Percentiles rank a stretch among this genome's conserved stretches.
These are phyloP conservation scores for Gaertneriomyces sp. DNA, from an alignment of 192 early-diverging fungal genomes.

Conservation along the genomic window DNA sequence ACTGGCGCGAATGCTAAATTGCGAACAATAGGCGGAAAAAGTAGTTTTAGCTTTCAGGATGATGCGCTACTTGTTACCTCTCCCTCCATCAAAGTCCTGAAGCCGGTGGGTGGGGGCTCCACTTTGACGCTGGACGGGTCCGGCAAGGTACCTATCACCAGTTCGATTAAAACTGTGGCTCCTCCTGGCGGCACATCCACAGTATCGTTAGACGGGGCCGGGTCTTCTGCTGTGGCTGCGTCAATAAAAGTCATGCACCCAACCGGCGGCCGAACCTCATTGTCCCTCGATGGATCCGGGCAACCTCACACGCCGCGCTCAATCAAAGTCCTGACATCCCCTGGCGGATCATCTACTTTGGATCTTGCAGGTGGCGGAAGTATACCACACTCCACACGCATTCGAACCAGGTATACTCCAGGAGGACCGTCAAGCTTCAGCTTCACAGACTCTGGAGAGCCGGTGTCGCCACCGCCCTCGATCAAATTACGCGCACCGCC, in stretches of 20 bases:
- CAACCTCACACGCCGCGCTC: not conserved
- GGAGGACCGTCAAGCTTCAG: too few relatives aligned
- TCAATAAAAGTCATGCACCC: too few relatives aligned
- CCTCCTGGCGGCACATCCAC: not conserved
- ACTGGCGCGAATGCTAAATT: not conserved
- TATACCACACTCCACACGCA: too few relatives aligned
- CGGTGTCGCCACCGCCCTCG: not conserved
- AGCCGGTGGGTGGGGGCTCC: not conserved
- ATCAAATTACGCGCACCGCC: not conserved
- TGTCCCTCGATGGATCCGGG: not conserved
- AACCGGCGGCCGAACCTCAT: not conserved
- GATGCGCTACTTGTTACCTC: not conserved
- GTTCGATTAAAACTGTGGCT: not conserved
- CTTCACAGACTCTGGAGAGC: not conserved
- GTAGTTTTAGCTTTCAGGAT: not conserved
- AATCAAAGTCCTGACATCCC: not conserved
- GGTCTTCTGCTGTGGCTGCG: not conserved
- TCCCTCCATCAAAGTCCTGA: not conserved
- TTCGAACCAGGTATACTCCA: too few relatives aligned
- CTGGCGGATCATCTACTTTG: constrained; percentile 3
- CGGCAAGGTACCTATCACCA: not conserved
- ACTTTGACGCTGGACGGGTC: constrained; percentile 2
- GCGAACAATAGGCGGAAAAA: not conserved
- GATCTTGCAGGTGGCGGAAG: constrained; percentile 2
- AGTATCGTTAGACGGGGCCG: not conserved